Base-by-base conservation (phyloP, 139 green algal genomes). In the Spirogloea muscicola region DNA sequence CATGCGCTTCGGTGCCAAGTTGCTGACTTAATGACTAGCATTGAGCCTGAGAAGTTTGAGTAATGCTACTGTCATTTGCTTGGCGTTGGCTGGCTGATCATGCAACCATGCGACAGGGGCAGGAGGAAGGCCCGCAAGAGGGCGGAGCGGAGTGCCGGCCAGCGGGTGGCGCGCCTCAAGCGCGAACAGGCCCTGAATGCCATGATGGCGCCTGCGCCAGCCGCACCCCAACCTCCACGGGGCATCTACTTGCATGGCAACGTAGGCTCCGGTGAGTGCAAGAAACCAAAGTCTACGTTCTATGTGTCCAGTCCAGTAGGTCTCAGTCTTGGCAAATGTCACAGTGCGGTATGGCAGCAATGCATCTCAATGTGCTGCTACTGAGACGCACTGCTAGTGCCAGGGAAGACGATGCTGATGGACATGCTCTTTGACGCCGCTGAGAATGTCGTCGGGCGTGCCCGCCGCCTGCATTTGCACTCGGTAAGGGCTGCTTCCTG, bases 371-470 rank as follows among this genome's bases (percentile, higher is more conserved):
- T n/a, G n/a, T n/a, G n/a, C n/a, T n/a, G n/a, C n/a, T n/a, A n/a
- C n/a, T n/a, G n/a, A n/a, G n/a, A n/a, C n/a, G n/a, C n/a, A n/a
- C n/a, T n/a, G n/a, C n/a, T n/a, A n/a, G 48, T 68, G 1, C 25
- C 69, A 43, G 69, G 69, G 31, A 77, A 77, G 69, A 77, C 69
- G 2, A 38, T 77, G 33, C 57, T 77, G 27, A 58, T 77, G 31
- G 55, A 77, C 39, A 61, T 77, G 37, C 57, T 77, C 21, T 31
- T 39, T 29, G 66, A 46, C 44, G 39, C 66, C 7, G n/a, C 66
- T 3, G 4, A 67, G 38, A 27, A 5, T 3, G 3, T 39, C 43
- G 10, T 67, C 2, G 21, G 46, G 4, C 27, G 21, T 5, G 9
- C 25, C 3, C 51, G 68, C 3, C 40, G 68, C 27, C n/a, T 77